phyloP scores from a whole-genome alignment of 345 rosid species.

The Anacardium occidentale region DNA sequence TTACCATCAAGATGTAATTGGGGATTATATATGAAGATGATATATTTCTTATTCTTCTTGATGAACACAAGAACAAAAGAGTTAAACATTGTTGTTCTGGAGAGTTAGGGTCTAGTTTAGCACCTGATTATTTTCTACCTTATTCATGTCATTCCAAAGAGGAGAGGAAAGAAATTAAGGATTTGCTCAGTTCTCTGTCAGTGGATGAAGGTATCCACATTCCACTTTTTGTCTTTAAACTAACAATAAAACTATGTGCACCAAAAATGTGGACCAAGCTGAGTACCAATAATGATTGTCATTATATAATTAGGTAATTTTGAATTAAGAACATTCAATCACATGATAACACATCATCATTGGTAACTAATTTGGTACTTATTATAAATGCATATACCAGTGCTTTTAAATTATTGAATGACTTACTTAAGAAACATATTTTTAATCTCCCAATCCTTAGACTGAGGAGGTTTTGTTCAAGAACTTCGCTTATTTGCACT shows the following conservation, averaged over 20 bases:
- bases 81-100: neutral
- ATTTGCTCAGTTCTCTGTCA: neutral
- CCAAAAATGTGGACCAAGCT: too few species aligned
- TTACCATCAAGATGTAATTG: neutral
- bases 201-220: too few species aligned
- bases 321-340: too few species aligned
- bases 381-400: too few species aligned
- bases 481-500: neutral
- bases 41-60: neutral
- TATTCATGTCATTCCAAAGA: neutral
- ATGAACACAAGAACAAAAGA: neutral
- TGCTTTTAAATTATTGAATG: too few species aligned
- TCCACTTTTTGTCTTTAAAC: too few species aligned
- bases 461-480: neutral
- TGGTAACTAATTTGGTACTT: too few species aligned
- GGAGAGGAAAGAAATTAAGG: neutral
- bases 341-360: too few species aligned
- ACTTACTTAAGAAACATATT: too few species aligned
- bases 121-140: neutral
- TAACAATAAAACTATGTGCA: too few species aligned
- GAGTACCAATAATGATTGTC: too few species aligned
- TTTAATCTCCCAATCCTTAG: neutral
- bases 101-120: neutral
- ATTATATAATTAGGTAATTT: too few species aligned
- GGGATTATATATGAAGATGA: neutral